Percentiles rank a stretch among this genome's conserved stretches.
phyloP scores from a whole-genome alignment of 176 grass and related monocot genomes.

The Bromus sterilis region DNA sequence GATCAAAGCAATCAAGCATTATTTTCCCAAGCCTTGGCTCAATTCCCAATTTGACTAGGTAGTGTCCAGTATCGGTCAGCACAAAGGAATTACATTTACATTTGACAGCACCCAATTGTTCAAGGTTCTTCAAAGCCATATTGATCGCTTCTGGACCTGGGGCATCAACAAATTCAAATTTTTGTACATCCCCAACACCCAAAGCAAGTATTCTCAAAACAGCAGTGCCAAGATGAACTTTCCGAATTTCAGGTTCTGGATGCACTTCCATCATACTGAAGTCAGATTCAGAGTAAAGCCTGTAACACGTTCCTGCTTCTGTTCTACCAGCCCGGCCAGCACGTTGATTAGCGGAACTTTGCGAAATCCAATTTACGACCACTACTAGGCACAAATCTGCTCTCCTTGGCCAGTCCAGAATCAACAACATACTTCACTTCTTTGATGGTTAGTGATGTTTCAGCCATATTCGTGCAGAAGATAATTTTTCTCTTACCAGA shows the following conservation, averaged over 20 bases:
- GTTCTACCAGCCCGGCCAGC: conserved; percentile 70
- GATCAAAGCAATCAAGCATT: conserved; percentile 67
- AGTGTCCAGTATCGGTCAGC: conserved; percentile 55
- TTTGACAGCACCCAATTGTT: conserved; percentile 70
- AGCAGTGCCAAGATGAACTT: conserved; percentile 88
- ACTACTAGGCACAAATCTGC: conserved; percentile 55
- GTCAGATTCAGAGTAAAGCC: conserved; percentile 75
- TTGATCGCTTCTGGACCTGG: conserved; percentile 70
- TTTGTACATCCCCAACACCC: conserved; percentile 46
- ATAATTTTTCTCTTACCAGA: conserved; percentile 81
- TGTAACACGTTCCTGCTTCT: conserved; percentile 66
- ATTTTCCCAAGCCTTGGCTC: conserved; percentile 93
- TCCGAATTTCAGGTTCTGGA: conserved; percentile 91
- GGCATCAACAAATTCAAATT: conserved; percentile 90
- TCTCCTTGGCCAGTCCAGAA: conserved; percentile 85
- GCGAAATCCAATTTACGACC: conserved; percentile 66
- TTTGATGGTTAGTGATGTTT: conserved; percentile 85
- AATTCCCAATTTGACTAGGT: conserved; percentile 73
- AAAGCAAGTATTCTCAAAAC: conserved; percentile 84
- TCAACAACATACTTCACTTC: conserved; percentile 86
- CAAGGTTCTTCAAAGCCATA: conserved; percentile 64
- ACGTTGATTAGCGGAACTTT: conserved; percentile 81
- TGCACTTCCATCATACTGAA: conserved; percentile 76
- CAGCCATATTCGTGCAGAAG: conserved; percentile 88
- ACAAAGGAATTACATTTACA: conserved; percentile 35